Evolutionary conservation across 345 rosid genomes (phyloP).

Genomic region (Salix suchowensis): DNA sequence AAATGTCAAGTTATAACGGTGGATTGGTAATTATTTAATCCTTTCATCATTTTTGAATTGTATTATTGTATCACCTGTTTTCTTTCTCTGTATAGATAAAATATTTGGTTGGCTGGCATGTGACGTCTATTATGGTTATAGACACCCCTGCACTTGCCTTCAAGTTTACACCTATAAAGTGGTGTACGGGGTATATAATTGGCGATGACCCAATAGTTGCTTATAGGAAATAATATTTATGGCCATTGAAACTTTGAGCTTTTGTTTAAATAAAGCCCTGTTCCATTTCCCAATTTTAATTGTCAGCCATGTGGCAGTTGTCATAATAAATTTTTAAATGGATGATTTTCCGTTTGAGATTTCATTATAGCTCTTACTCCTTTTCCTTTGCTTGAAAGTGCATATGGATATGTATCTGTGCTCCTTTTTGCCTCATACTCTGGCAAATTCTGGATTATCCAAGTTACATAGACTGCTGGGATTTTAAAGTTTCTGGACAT

Average conservation of each 20-base stretch:
- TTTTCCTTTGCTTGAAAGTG: not conserved
- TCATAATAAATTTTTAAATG: not conserved
- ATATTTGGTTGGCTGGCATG: not conserved
- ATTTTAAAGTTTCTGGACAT: not conserved
- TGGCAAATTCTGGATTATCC: not conserved
- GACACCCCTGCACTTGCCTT: not conserved
- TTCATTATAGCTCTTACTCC: not conserved
- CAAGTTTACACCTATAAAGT: not conserved
- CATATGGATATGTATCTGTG: not conserved
- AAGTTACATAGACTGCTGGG: not conserved
- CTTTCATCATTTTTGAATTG: constrained; percentile 4
- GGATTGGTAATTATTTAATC: constrained; percentile 38
- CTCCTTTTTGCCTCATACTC: not conserved
- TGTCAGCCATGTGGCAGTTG: not conserved
- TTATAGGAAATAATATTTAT: not conserved
- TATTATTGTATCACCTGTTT: not conserved
- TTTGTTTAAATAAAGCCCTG: not conserved
- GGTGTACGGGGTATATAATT: not conserved
- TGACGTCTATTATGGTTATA: not conserved
- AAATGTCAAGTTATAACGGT: constrained; percentile 22
- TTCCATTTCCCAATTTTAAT: not conserved
- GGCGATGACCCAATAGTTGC: not conserved
- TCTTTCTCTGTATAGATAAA: not conserved
- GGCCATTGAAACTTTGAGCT: not conserved
- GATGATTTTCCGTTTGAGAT: not conserved